phyloP scores from a whole-genome alignment of 2,329 filamentous ascomycete genomes.

The Fusarium fracticaudum region DNA sequence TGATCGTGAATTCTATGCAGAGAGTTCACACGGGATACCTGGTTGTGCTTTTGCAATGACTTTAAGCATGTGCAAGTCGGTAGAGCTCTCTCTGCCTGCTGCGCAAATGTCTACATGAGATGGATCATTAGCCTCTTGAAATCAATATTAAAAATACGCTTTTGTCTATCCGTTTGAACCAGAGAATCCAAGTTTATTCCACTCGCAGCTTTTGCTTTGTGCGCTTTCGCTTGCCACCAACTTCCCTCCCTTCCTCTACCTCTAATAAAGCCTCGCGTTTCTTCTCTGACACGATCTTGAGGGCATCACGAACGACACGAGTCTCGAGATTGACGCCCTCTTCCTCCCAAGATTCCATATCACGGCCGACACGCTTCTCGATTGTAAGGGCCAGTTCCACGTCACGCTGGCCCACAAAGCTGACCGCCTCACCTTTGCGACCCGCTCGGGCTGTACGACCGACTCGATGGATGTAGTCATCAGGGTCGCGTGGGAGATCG shows the following conservation, averaged over 20 bases:
- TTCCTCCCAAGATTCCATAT: conserved; percentile 87
- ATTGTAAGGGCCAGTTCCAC: conserved; percentile 91
- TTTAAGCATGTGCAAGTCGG: not conserved
- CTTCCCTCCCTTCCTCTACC: conserved; percentile 91
- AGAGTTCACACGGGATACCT: not conserved
- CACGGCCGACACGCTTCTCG: conserved; percentile 79
- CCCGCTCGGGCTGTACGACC: conserved; percentile 95
- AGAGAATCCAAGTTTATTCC: conserved; percentile 28
- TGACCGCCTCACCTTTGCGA: conserved; percentile 81
- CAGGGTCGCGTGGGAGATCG: conserved; percentile 93
- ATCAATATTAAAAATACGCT: conserved; percentile 7
- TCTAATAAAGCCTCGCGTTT: conserved; percentile 91
- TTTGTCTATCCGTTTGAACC: conserved; percentile 17
- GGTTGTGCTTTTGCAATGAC: not conserved
- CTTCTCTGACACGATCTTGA: conserved; percentile 94
- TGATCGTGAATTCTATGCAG: not conserved
- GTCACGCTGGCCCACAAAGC: conserved; percentile 91
- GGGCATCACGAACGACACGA: conserved; percentile 81
- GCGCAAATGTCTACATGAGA: not conserved
- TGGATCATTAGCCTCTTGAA: not conserved
- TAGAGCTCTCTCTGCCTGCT: not conserved
- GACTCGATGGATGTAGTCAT: conserved; percentile 97
- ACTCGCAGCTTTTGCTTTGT: conserved; percentile 65
- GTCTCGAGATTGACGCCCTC: conserved; percentile 95
- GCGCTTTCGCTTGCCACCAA: conserved; percentile 82